phyloP scores from a whole-genome alignment of 208 protist genomes.

The Acanthamoeba polyphaga region DNA sequence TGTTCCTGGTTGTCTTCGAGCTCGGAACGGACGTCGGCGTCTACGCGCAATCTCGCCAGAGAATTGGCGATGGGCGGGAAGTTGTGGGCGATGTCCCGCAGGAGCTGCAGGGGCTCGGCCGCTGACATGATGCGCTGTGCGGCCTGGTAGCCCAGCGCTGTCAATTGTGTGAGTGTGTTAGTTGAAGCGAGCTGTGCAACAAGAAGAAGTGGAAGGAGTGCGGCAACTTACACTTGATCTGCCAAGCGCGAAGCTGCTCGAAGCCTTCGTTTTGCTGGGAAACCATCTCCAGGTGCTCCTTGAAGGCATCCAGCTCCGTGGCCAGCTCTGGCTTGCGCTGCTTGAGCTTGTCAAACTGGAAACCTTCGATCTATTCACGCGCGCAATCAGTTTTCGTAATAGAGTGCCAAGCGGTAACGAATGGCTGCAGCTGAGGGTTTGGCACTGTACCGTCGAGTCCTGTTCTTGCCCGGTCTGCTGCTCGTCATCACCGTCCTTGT shows the following conservation, averaged over 20 bases:
- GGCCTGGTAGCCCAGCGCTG: constrained; percentile 85
- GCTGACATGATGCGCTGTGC: constrained; percentile 81
- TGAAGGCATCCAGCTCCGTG: constrained; percentile 78
- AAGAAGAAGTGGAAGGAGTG: not conserved
- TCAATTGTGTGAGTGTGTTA: not conserved
- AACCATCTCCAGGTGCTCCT: constrained; percentile 73
- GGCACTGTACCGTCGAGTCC: not conserved
- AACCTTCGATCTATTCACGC: constrained; percentile 76
- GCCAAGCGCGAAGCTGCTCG: constrained; percentile 86
- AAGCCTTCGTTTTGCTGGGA: constrained; percentile 65
- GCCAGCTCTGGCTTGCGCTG: constrained; percentile 82
- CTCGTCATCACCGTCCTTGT: constrained; percentile 44
- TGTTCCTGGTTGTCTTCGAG: constrained; percentile 16
- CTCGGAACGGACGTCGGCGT: not conserved
- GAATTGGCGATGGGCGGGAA: constrained; percentile 92
- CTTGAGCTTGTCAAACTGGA: constrained; percentile 78
- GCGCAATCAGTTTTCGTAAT: constrained; percentile 32
- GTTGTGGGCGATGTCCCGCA: constrained; percentile 92
- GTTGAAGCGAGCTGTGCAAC: not conserved
- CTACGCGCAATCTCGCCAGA: constrained; percentile 78
- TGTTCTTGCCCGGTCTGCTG: not conserved
- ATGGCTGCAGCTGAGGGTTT: not conserved
- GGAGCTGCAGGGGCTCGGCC: constrained; percentile 87
- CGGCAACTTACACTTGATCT: constrained; percentile 78
- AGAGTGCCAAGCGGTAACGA: not conserved